Percentiles rank a stretch among this genome's conserved stretches.
phyloP scores from a whole-genome alignment of 345 rosid genomes.

The Pistacia atlantica region DNA sequence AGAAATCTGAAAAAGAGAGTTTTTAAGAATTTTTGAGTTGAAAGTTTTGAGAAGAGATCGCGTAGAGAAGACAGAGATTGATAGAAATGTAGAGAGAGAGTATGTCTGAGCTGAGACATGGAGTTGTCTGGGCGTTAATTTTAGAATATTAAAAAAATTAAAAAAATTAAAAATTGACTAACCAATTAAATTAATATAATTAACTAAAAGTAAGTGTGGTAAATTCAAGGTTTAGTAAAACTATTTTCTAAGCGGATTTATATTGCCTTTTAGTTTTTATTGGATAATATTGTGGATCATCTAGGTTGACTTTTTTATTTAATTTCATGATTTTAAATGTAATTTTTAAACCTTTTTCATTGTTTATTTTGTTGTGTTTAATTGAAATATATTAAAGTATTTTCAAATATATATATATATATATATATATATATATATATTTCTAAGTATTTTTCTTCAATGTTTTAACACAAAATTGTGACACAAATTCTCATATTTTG shows the following conservation, averaged over 20 bases:
- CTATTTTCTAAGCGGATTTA: too few relatives aligned
- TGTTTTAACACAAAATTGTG: too few relatives aligned
- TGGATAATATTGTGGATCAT: not conserved
- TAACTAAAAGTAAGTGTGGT: not conserved
- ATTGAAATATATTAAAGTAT: too few relatives aligned
- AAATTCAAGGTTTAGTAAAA: not conserved
- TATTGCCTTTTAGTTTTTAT: too few relatives aligned
- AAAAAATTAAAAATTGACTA: not conserved
- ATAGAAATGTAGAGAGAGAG: constrained; percentile 17
- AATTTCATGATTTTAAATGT: too few relatives aligned
- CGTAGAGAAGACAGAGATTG: constrained; percentile 26
- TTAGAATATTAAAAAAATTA: not conserved
- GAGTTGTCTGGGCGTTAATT: constrained; percentile 29
- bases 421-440: too few relatives aligned
- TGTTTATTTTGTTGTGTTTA: too few relatives aligned
- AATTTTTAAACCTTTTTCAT: too few relatives aligned
- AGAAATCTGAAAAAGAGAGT: constrained; percentile 14
- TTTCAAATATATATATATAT: too few relatives aligned
- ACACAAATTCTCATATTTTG: too few relatives aligned
- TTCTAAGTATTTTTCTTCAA: too few relatives aligned
- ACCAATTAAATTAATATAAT: not conserved
- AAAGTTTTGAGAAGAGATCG: constrained; percentile 28
- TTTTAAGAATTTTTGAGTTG: not conserved
- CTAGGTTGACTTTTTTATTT: not conserved
- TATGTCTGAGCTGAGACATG: constrained; percentile 17